Percentiles rank a stretch among this genome's conserved stretches.
Conservation (phyloP, 1,284 basidiomycete species). For the Irpex rosettiformis region DNA sequence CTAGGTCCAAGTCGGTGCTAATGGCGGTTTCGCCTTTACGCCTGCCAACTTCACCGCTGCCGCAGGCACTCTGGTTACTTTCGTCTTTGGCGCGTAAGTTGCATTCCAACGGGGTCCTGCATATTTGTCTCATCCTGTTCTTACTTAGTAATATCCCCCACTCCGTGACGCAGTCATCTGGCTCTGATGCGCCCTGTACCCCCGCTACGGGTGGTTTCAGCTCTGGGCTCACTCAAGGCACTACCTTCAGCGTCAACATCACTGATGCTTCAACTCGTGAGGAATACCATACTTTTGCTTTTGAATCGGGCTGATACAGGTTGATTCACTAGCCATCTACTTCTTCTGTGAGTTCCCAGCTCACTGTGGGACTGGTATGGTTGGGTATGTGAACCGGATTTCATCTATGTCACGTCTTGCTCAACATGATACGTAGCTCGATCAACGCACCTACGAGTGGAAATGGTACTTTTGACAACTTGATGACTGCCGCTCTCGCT, state of each 20-base stretch:
- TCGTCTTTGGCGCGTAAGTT: slow-evolving; percentile 50
- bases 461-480: slow-evolving; percentile 46
- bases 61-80: slow-evolving; percentile 47
- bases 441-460: slow-evolving; percentile 61
- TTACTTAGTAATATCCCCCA: slow-evolving; percentile 29
- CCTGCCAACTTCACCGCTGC: slow-evolving; percentile 46
- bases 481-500: slow-evolving; percentile 40
- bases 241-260: slow-evolving; percentile 47
- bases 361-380: slow-evolving; percentile 61
- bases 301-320: not conserved
- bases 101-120: slow-evolving; percentile 9
- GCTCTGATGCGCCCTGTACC: slow-evolving; percentile 46
- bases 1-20: slow-evolving; percentile 44
- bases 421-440: slow-evolving; percentile 26
- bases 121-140: not conserved
- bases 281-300: slow-evolving; percentile 14
- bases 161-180: slow-evolving; percentile 55
- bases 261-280: slow-evolving; percentile 46
- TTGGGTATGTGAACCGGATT: slow-evolving; percentile 33
- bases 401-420: not conserved
- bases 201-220: slow-evolving; percentile 30
- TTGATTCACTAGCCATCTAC: slow-evolving; percentile 47
- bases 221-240: slow-evolving; percentile 23
- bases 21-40: slow-evolving; percentile 38
- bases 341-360: slow-evolving; percentile 57